These are phyloP conservation scores for Gossypium trilobum DNA, from an alignment of 441 rosid species.

Conservation along the genomic window DNA sequence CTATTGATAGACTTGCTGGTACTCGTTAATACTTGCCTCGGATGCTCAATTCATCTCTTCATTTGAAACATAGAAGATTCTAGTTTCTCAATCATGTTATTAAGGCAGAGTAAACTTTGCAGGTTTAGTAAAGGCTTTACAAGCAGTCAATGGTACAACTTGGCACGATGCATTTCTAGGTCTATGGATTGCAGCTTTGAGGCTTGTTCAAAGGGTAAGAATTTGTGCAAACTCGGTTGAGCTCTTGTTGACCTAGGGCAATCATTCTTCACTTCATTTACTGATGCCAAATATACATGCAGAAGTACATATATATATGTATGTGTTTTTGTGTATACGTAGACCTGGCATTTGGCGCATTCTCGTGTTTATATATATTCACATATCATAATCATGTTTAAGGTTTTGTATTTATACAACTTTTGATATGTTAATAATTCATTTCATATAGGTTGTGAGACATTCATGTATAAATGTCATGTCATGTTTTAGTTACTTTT, in stretches of 20 bases:
- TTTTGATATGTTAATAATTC: neutral
- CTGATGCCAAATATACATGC: neutral
- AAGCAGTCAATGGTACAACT: conserved; percentile 62
- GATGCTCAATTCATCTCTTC: conserved; percentile 16
- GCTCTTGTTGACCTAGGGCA: neutral
- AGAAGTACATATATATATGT: neutral
- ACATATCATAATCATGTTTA: neutral
- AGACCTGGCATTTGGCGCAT: neutral
- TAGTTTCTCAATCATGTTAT: conserved; percentile 18
- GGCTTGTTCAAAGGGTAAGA: conserved; percentile 92
- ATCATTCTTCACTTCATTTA: neutral
- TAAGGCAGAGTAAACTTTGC: conserved; percentile 32
- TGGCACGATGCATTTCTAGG: conserved; percentile 92
- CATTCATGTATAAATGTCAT: neutral
- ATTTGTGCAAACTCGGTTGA: conserved; percentile 20
- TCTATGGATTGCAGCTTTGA: conserved; percentile 84
- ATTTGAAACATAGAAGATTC: conserved; percentile 6
- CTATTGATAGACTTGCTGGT: conserved; percentile 67
- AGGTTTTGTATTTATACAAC: neutral
- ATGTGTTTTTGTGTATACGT: neutral
- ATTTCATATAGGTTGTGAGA: neutral
- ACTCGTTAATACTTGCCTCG: conserved; percentile 21
- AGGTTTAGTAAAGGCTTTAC: conserved; percentile 87
- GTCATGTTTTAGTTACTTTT: neutral
- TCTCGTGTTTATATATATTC: neutral